Evolutionary conservation across 169 alveolate species (phyloP), one percentile per base, ranked within the genome.

Genomic region (Eimeria praecox): DNA sequence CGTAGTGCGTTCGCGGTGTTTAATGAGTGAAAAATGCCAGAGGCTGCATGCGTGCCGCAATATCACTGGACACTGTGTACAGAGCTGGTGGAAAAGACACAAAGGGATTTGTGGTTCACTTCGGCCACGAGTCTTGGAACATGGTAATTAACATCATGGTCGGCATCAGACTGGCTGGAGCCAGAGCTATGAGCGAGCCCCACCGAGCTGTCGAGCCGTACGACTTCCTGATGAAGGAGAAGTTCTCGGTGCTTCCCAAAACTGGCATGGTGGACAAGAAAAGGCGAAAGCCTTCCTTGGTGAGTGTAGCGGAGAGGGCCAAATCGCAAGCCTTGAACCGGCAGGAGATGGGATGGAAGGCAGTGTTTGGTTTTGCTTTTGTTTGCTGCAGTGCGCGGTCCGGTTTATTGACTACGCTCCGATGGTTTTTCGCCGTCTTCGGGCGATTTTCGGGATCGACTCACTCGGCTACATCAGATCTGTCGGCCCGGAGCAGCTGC

Each of bases 401-500:
- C 90, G 95, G 3, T 99, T 99, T 97, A 98, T 97, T 78, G 99
- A 99, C 95, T 98, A 98, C 97, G 99, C 99, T 24, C 99, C 99
- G 27, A 97, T 98, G 97, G 99, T 99, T 30, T 99, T 99, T 96
- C 98, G 98, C 95, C 97, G 98, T n/a, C 97, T 99, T 20, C 97
- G 99, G 46, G 98, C 95, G 38, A 85, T 97, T 94, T 98, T 98
- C 90, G 99, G 99, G 12, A 97, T 99, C 77, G 96, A 98, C 83
- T 98, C 98, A 38, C 99, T 98, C 73, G 98, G 97, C 88, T 99
- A 99, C 95, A 95, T 99, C 73, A 97, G 99, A 96, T 98, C 99
- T 33, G 99, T 99, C 40, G 99, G 99, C 0, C 99, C 99, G 10
- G 99, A 99, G 96, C 99, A 99, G 96, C 97, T 99, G 71, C 97